These are phyloP conservation scores for Ligustrum vulgare DNA, from an alignment of 257 asterid species.

Conservation along the genomic window DNA sequence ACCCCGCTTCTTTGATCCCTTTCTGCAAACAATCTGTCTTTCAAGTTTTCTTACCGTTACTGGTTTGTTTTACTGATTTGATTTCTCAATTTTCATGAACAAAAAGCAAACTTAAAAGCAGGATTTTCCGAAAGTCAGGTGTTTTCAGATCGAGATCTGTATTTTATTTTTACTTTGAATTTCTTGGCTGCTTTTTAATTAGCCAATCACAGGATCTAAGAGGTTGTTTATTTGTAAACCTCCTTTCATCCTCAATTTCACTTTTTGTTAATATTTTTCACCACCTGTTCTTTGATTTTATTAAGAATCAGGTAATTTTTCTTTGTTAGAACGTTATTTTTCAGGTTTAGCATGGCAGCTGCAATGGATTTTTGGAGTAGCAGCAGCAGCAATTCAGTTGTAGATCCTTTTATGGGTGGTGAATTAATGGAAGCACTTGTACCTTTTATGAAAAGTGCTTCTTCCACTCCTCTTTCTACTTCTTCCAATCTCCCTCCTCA, in stretches of 20 bases:
- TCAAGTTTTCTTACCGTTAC: slow-evolving; percentile 30
- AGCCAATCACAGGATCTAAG: slow-evolving; percentile 30
- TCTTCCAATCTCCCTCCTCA: slow-evolving; percentile 30
- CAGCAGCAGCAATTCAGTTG: neutral
- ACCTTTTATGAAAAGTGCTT: slow-evolving; percentile 90
- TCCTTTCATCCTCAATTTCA: slow-evolving; percentile 23
- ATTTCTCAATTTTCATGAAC: slow-evolving; percentile 1
- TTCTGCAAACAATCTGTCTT: slow-evolving; percentile 76
- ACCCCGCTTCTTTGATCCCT: slow-evolving; percentile 86
- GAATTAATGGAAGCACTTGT: slow-evolving; percentile 96
- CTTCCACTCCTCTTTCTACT: slow-evolving; percentile 42
- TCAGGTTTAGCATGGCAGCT: slow-evolving; percentile 20
- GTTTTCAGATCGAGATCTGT: slow-evolving; percentile 79
- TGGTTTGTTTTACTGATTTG: slow-evolving; percentile 40
- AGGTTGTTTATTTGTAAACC: slow-evolving; percentile 75
- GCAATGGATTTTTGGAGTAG: slow-evolving; percentile 27
- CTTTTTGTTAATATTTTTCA: slow-evolving; percentile 9
- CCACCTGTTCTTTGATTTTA: slow-evolving; percentile 60
- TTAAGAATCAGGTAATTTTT: slow-evolving; percentile 55
- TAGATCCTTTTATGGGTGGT: slow-evolving; percentile 58
- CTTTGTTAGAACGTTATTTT: slow-evolving; percentile 4
- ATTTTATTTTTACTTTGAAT: slow-evolving; percentile 3
- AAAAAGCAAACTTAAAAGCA: slow-evolving; percentile 51
- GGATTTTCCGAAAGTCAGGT: slow-evolving; percentile 53
- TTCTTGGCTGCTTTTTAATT: slow-evolving; percentile 10